Evolutionary conservation across 75 land plant genomes (phyloP).

Genomic region (Larix kaempferi): DNA sequence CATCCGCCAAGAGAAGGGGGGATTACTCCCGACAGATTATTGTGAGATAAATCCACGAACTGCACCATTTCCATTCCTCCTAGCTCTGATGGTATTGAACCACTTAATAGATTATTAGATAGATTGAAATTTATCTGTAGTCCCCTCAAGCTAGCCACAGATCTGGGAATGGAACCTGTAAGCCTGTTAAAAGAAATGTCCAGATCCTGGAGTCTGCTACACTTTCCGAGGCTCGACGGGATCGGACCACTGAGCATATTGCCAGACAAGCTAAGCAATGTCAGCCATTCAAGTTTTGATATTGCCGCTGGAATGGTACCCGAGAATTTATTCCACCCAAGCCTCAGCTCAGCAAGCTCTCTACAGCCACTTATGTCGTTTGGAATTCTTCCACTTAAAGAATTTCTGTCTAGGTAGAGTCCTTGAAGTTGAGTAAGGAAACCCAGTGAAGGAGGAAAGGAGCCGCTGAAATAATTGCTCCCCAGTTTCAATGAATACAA

Average conservation of each 20-base stretch:
- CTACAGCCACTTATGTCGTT: constrained; percentile 34
- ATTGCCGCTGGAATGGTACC: constrained; percentile 59
- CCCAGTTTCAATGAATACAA: constrained; percentile 39
- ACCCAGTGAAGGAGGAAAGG: constrained; percentile 45
- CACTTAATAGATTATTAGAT: constrained; percentile 50
- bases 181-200: constrained; percentile 59
- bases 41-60: constrained; percentile 55
- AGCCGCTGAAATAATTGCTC: constrained; percentile 48
- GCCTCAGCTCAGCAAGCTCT: constrained; percentile 35
- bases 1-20: constrained; percentile 44
- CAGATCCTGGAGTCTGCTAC: constrained; percentile 23
- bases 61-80: constrained; percentile 50
- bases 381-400: constrained; percentile 57
- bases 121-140: constrained; percentile 46
- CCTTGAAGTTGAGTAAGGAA: constrained; percentile 44
- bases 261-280: constrained; percentile 42
- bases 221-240: constrained; percentile 37
- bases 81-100: constrained; percentile 58
- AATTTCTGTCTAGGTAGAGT: constrained; percentile 42
- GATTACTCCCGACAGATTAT: constrained; percentile 58
- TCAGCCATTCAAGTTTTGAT: constrained; percentile 39
- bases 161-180: constrained; percentile 47
- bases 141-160: constrained; percentile 24
- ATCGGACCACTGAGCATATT: constrained; percentile 67
- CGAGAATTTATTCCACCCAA: constrained; percentile 42